Percentiles rank a stretch among this genome's conserved stretches.
Conservation (phyloP, 1,284 basidiomycete genomes). For the Microbotryum silenes-acaulis region DNA sequence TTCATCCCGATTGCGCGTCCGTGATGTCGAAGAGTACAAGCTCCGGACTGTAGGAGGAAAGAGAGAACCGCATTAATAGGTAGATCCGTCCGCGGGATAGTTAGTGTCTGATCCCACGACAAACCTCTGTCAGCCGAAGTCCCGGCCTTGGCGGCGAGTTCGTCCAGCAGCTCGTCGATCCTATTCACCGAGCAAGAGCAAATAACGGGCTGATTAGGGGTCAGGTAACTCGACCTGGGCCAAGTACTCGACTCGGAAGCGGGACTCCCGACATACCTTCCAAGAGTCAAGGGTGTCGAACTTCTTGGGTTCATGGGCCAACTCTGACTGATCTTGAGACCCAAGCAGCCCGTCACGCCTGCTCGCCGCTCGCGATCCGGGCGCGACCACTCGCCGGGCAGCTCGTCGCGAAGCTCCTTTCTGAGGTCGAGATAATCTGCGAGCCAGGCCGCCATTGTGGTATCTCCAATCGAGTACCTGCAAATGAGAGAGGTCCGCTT, state of each 20-base stretch:
- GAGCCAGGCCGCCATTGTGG: slow-evolving; percentile 2
- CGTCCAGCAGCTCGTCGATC: slow-evolving; percentile 60
- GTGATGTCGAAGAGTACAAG: slow-evolving; percentile 14
- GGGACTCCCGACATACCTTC: slow-evolving; percentile 27
- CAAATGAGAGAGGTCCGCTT: slow-evolving; percentile 50
- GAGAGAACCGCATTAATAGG: background rate
- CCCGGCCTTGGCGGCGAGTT: slow-evolving; percentile 58
- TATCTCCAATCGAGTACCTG: slow-evolving; percentile 26
- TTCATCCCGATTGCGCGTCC: slow-evolving; percentile 40
- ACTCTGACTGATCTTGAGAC: slow-evolving; percentile 52
- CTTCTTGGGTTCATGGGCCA: slow-evolving; percentile 38
- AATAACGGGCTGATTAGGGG: slow-evolving; percentile 5
- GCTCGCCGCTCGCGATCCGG: slow-evolving; percentile 2
- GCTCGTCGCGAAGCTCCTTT: slow-evolving; percentile 38
- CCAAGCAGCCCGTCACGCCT: slow-evolving; percentile 56
- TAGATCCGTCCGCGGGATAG: background rate
- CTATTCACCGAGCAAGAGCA: background rate
- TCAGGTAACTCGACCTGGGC: slow-evolving; percentile 23
- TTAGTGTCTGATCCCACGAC: background rate
- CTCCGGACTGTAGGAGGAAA: slow-evolving; percentile 2
- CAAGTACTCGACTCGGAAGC: slow-evolving; percentile 41
- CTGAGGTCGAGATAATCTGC: slow-evolving; percentile 10
- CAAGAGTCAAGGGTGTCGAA: slow-evolving; percentile 3
- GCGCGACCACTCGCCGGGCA: slow-evolving; percentile 46
- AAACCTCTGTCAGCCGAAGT: slow-evolving; percentile 49